A percentile compares a stretch with the other conserved stretches of the same genome.
Conservation (phyloP, 495 filamentous ascomycete genomes). For the Aspergillus affinis region DNA sequence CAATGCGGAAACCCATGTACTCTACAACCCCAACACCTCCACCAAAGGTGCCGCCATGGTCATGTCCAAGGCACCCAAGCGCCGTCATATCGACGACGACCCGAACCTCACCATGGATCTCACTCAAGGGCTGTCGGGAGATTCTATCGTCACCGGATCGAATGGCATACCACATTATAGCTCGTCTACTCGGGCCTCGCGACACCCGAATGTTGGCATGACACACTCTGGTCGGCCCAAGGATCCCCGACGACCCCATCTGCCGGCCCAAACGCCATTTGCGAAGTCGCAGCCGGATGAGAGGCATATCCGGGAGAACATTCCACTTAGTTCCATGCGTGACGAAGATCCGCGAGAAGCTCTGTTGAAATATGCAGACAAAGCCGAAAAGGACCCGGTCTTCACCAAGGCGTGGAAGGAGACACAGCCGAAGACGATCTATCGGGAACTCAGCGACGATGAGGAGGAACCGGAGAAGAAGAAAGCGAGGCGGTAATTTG, state of each 20-base stretch:
- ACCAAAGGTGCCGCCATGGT: conserved; percentile 78
- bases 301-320: conserved; percentile 80
- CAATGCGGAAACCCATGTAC: conserved; percentile 81
- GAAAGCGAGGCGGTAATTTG: conserved; percentile 47
- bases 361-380: conserved; percentile 89
- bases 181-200: conserved; percentile 55
- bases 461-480: conserved; percentile 76
- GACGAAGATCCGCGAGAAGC: conserved; percentile 97
- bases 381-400: conserved; percentile 88
- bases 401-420: conserved; percentile 92
- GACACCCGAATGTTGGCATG: conserved; percentile 68
- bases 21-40: conserved; percentile 85
- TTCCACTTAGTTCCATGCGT: conserved; percentile 89
- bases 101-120: conserved; percentile 80
- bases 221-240: conserved; percentile 77
- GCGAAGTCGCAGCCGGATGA: conserved; percentile 89
- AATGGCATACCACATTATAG: conserved; percentile 46
- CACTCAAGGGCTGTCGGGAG: conserved; percentile 74
- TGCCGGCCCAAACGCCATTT: conserved; percentile 86
- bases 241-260: conserved; percentile 77
- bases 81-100: conserved; percentile 92
- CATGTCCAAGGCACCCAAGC: conserved; percentile 91
- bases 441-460: conserved; percentile 88
- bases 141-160: conserved; percentile 66
- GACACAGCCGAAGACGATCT: conserved; percentile 91